A percentile compares a stretch with the other conserved stretches of the same genome.
phyloP scores from a whole-genome alignment of 2,329 filamentous ascomycete species.

The Fusarium aywerte region DNA sequence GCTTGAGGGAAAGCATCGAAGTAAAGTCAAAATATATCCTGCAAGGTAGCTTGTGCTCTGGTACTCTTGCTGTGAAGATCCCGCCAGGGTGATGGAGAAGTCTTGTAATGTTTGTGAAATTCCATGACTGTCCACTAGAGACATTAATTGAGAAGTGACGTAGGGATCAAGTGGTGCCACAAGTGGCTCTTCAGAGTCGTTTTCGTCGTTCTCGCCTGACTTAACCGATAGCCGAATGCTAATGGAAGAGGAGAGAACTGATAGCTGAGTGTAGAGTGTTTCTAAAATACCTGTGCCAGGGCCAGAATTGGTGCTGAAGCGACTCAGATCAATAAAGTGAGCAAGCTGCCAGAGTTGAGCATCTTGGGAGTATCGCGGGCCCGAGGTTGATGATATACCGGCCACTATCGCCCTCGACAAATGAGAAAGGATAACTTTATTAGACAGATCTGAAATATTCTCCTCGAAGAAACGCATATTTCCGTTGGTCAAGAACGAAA shows the following conservation, averaged over 20 bases:
- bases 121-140: constrained; percentile 78
- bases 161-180: constrained; percentile 60
- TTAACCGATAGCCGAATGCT: constrained; percentile 55
- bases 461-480: constrained; percentile 56
- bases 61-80: constrained; percentile 48
- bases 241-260: constrained; percentile 63
- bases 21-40: constrained; percentile 84
- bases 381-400: constrained; percentile 47
- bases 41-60: constrained; percentile 73
- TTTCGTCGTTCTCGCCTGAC: constrained; percentile 29
- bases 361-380: constrained; percentile 49
- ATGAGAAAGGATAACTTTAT: constrained; percentile 52
- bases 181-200: constrained; percentile 33
- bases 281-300: constrained; percentile 59
- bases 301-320: constrained; percentile 49
- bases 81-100: constrained; percentile 48
- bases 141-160: constrained; percentile 72
- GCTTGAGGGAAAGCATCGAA: constrained; percentile 83
- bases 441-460: constrained; percentile 52
- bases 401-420: constrained; percentile 58
- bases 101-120: constrained; percentile 64
- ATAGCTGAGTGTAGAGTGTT: constrained; percentile 65
- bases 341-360: constrained; percentile 72
- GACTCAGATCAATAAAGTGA: constrained; percentile 71
- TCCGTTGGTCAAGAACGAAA: constrained; percentile 41